These are phyloP conservation scores for Saccharomycopsis fibuligera DNA, from an alignment of 805 yeast species.

Conservation along the genomic window DNA sequence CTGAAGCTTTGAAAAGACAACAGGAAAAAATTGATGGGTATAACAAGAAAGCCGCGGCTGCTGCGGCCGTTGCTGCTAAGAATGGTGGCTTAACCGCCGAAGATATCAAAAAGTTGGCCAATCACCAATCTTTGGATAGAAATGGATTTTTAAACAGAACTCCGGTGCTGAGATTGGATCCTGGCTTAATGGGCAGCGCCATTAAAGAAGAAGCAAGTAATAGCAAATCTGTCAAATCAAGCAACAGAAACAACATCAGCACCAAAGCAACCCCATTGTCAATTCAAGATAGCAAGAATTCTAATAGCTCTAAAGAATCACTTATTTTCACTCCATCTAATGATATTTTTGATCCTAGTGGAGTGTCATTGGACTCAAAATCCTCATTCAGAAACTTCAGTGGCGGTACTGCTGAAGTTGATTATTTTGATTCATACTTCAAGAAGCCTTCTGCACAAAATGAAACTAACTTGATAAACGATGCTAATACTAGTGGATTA, in stretches of 20 bases:
- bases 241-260: background rate
- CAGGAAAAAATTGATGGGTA: background rate
- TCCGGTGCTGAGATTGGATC: conserved; percentile 20
- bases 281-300: too few relatives aligned
- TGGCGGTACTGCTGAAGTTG: conserved; percentile 4
- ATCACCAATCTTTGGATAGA: conserved; percentile 4
- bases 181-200: conserved; percentile 13
- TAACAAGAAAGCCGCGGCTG: background rate
- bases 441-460: too few relatives aligned
- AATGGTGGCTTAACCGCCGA: conserved; percentile 3
- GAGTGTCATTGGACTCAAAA: background rate
- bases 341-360: conserved; percentile 17
- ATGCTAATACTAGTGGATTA: background rate
- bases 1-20: background rate
- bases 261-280: conserved; percentile 2
- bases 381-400: conserved; percentile 11
- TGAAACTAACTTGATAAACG: background rate
- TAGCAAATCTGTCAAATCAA: background rate
- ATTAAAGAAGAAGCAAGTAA: background rate
- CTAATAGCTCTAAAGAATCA: conserved; percentile 15
- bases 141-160: conserved; percentile 2
- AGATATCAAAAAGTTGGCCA: conserved; percentile 9
- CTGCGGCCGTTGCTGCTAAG: background rate
- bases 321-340: conserved; percentile 11
- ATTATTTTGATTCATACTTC: background rate